Evolutionary conservation across 176 grass and related monocot genomes (phyloP).

Genomic region (Triticum timopheevii): DNA sequence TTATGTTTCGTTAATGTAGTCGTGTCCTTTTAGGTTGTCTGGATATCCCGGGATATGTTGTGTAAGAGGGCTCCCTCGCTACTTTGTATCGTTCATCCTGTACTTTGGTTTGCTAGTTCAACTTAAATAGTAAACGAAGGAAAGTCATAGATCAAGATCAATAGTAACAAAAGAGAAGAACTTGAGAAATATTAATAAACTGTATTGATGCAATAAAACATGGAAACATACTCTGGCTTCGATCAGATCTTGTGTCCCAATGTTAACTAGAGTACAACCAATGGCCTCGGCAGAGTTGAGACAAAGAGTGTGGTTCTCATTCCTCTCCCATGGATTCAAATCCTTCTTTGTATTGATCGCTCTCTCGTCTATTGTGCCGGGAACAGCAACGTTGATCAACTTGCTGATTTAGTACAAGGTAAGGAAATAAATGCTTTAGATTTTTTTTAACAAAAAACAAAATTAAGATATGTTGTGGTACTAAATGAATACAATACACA

Average conservation of each 20-base stretch:
- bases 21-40: background rate
- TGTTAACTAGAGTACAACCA: slow-evolving; percentile 96
- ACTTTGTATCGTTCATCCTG: background rate
- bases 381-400: slow-evolving; percentile 95
- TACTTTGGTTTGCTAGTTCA: background rate
- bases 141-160: background rate
- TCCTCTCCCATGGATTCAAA: slow-evolving; percentile 94
- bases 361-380: slow-evolving; percentile 94
- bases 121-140: background rate
- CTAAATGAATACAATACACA: background rate
- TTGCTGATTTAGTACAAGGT: slow-evolving; percentile 57
- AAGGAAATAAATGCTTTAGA: slow-evolving; percentile 16
- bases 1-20: background rate
- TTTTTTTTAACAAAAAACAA: background rate
- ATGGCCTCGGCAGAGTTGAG: slow-evolving; percentile 97
- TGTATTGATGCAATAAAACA: background rate
- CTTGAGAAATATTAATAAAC: background rate
- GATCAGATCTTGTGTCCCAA: slow-evolving; percentile 96
- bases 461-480: background rate
- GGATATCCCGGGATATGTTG: background rate
- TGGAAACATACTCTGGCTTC: slow-evolving; percentile 80
- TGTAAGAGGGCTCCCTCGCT: background rate
- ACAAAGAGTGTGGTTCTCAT: slow-evolving; percentile 96
- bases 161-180: background rate
- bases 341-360: slow-evolving; percentile 90